Evolutionary conservation across 305 asterid species (phyloP), one percentile per base, ranked within the genome.

Genomic region (Solanum hybrid): DNA sequence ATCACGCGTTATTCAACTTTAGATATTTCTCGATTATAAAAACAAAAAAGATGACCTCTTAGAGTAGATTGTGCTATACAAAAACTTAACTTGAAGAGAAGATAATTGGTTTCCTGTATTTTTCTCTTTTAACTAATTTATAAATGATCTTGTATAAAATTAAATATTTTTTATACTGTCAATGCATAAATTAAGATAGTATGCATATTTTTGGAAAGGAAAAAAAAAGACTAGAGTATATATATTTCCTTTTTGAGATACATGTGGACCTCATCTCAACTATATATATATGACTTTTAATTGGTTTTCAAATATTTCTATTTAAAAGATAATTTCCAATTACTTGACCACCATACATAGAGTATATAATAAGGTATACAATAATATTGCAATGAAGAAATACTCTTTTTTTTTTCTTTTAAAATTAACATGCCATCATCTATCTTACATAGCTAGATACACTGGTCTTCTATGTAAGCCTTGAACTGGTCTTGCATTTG

Each of bases 401-500:
- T n/a, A 12, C 12, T 39, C 7, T 37, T 1, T 81, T 39, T 39
- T 24, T 5, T 81, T 12, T 81, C 72, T 20, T 61, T 3, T 20
- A 3, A 61, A 24, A 27, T 27, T 26, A 51, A 26, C 70, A 38
- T 26, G 68, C 10, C 57, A 38, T 38, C 57, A 38, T 81, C 29
- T 17, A 17, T 13, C 41, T 90, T 57, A 87, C 87, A 92, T 91
- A 89, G 76, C 89, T 29, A 78, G 38, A 79, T 89, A 93, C 2
- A 95, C 91, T 10, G 79, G 61, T 82, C 94, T 94, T 88, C 90
- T 92, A 41, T 92, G 86, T 38, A 86, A 88, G 12, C 26, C 29
- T 89, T 96, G 99, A 82, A 39, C 90, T 20, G 98, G 97, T 94
- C 99, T 93, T 37, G 98, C 94, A 90, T 95, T 95, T 65, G 88